Percentiles rank a stretch among this genome's conserved stretches.
phyloP scores from a whole-genome alignment of 192 early-diverging fungal genomes.

The Paraglomus brasilianum region DNA sequence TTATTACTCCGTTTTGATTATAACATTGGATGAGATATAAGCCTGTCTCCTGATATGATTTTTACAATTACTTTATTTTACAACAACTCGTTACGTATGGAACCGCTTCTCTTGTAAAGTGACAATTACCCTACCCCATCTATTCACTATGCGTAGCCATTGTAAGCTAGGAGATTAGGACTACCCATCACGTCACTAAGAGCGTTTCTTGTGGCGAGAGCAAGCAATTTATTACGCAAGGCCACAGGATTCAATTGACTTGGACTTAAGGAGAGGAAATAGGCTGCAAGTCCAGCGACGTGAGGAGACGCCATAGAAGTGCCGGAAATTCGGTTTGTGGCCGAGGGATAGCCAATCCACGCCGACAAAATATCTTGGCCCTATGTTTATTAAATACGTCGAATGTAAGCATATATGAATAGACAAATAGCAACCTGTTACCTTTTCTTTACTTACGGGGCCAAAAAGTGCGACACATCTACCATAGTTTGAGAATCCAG shows the following conservation, averaged over 20 bases:
- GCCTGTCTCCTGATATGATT: no score
- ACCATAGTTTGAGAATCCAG: constrained; percentile 82
- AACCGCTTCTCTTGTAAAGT: no score
- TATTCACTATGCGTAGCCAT: constrained; percentile 41
- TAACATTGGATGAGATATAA: no score
- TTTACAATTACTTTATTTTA: no score
- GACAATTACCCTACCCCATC: no score
- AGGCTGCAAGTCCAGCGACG: constrained; percentile 81
- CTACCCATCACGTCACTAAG: constrained; percentile 47
- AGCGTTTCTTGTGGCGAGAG: constrained; percentile 51
- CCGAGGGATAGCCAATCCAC: constrained; percentile 66
- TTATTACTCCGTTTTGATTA: no score
- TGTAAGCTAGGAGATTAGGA: constrained; percentile 66
- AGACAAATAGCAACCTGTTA: no score
- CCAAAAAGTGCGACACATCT: constrained; percentile 87
- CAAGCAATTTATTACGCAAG: constrained; percentile 58
- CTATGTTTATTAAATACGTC: no score
- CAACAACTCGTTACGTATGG: no score
- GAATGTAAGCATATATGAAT: no score
- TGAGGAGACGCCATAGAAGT: constrained; percentile 94
- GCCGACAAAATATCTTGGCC: constrained; percentile 60
- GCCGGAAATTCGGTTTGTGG: constrained; percentile 87
- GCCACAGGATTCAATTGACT: constrained; percentile 49
- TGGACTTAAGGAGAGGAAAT: constrained; percentile 55
- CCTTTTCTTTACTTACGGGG: no score